These are phyloP conservation scores for Ciborinia camelliae DNA, from an alignment of 2,329 filamentous ascomycete species.

Conservation along the genomic window DNA sequence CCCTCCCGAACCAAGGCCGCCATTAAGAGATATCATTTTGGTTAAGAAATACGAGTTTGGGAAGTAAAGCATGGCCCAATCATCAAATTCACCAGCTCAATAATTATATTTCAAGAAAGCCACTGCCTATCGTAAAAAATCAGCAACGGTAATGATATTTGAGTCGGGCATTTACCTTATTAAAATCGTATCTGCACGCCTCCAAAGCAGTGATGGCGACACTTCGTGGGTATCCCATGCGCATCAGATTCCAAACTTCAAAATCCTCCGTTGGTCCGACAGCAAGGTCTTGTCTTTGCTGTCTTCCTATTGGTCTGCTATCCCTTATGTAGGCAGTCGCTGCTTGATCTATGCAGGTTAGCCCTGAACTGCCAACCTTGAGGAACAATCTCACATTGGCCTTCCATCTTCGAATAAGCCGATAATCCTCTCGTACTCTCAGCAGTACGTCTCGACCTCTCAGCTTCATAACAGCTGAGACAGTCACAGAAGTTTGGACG, in stretches of 20 bases:
- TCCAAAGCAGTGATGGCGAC: background rate
- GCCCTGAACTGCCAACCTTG: background rate
- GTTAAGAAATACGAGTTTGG: background rate
- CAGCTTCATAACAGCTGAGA: background rate
- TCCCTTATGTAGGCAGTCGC: conserved; percentile 25
- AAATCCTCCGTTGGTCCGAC: background rate
- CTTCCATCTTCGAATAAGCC: conserved; percentile 13
- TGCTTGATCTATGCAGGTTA: conserved; percentile 26
- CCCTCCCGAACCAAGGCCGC: background rate
- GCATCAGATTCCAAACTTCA: background rate
- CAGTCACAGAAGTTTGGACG: conserved; percentile 11
- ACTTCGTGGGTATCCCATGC: background rate
- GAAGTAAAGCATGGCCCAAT: background rate
- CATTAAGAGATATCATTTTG: background rate
- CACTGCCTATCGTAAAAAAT: background rate
- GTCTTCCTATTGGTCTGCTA: background rate
- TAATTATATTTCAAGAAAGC: background rate
- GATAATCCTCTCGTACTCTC: background rate
- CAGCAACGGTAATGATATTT: background rate
- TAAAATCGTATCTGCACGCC: background rate
- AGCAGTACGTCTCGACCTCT: background rate
- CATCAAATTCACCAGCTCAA: background rate
- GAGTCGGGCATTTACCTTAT: background rate
- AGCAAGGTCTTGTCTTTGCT: background rate
- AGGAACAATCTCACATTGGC: conserved; percentile 12